A percentile compares a stretch with the other conserved stretches of the same genome.
Conservation (phyloP, 2,329 filamentous ascomycete genomes). For the Phoma sp. region DNA sequence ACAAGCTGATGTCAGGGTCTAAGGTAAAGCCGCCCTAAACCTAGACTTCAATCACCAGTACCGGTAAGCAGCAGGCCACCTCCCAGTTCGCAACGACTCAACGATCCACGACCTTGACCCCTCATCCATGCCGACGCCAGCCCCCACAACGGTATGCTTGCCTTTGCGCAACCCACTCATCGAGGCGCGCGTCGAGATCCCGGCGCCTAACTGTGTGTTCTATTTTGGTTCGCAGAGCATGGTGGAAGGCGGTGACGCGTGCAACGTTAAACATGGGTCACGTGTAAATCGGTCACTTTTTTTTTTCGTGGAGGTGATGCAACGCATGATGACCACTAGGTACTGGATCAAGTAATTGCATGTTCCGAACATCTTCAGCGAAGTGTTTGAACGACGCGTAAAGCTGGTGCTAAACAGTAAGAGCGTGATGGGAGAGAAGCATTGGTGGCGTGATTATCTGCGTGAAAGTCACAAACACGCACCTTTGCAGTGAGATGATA, state of each 20-base stretch:
- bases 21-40: not conserved
- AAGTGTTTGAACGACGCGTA: not conserved
- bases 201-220: slow-evolving; percentile 2
- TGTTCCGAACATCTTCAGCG: not conserved
- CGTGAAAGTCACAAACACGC: not conserved
- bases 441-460: slow-evolving; percentile 4
- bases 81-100: not conserved
- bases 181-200: not conserved
- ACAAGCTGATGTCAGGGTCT: not conserved
- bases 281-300: not conserved
- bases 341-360: not conserved
- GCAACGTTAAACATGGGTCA: slow-evolving; percentile 1
- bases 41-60: not conserved
- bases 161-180: slow-evolving; percentile 1
- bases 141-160: slow-evolving; percentile 15
- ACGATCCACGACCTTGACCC: not conserved
- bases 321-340: not conserved
- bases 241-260: slow-evolving; percentile 7
- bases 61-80: not conserved
- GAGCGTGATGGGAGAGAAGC: not conserved
- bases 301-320: not conserved
- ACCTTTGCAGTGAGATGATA: slow-evolving; percentile 9
- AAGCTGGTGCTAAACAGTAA: slow-evolving; percentile 1
- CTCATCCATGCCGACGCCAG: not conserved
- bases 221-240: slow-evolving; percentile 7